A percentile compares a stretch with the other conserved stretches of the same genome.
These are phyloP conservation scores for Strigomonas culicis DNA, from an alignment of 208 protist genomes.

Conservation along the genomic window DNA sequence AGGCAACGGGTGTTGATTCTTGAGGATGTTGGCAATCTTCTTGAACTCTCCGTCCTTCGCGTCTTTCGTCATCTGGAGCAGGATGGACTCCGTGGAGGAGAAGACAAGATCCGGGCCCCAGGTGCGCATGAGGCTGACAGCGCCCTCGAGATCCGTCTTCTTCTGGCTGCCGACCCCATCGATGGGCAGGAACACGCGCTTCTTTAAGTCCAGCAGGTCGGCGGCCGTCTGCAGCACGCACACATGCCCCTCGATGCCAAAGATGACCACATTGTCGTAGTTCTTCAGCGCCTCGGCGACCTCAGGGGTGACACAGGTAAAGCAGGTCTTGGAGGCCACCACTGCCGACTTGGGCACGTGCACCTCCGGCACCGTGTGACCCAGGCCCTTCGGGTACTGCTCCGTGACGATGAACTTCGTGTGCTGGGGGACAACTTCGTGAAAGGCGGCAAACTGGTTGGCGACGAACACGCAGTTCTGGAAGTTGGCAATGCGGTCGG, in stretches of 20 bases:
- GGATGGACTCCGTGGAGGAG: constrained; percentile 64
- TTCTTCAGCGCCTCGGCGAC: constrained; percentile 41
- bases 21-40: constrained; percentile 46
- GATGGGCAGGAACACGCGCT: constrained; percentile 54
- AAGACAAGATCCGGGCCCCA: constrained; percentile 58
- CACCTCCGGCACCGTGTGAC: constrained; percentile 55
- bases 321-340: constrained; percentile 49
- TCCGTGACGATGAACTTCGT: constrained; percentile 80
- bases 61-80: constrained; percentile 68
- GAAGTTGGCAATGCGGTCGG: constrained; percentile 55
- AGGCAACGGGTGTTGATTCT: constrained; percentile 31
- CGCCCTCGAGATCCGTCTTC: constrained; percentile 44
- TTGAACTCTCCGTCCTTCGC: constrained; percentile 71
- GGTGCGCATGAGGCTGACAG: constrained; percentile 52
- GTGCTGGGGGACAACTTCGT: constrained; percentile 42
- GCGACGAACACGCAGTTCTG: constrained; percentile 72
- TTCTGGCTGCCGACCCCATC: constrained; percentile 80
- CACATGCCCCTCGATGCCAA: constrained; percentile 80
- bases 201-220: constrained; percentile 69
- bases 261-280: constrained; percentile 64
- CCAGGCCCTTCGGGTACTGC: constrained; percentile 79
- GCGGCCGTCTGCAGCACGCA: constrained; percentile 75
- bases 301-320: constrained; percentile 51
- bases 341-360: constrained; percentile 38
- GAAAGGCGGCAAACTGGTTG: constrained; percentile 56